Evolutionary conservation across 495 filamentous ascomycete genomes (phyloP), one percentile per base, ranked within the genome.

Genomic region (Annulohypoxylon maeteangense): DNA sequence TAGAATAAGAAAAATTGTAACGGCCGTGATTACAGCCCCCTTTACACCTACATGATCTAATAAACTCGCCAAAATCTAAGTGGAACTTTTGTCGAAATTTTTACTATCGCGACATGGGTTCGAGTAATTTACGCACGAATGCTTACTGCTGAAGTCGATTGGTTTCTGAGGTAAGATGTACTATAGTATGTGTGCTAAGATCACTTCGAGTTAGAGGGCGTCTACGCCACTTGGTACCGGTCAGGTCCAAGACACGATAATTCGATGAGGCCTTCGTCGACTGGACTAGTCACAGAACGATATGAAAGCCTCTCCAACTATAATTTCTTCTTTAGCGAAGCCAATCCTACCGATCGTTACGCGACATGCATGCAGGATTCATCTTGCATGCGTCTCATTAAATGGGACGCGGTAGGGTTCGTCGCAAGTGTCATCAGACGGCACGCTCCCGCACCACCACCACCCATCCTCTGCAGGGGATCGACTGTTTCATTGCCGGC

Each of bases 401-500:
- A 48, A 57, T 61, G 27, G 20, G 20, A 51, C n/a, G 44, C 50
- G 38, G n/a, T n/a, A n/a, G n/a, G 36, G 62, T 71, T 67, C 56
- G 62, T 71, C 62, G 61, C 56, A 65, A 31, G 50, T 56, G 62
- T 53, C 50, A 53, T 68, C 54, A 55, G 1, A 51, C 69, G 69
- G 69, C 64, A 64, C 45, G 64, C 47, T 72, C 69, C 69, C 69
- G 69, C 62, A 58, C 27, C 54, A 55, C 22, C 62, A 58, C 27
- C 54, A 55, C 22, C 53, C 27, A 29, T 29, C 27, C 64, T 59
- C 45, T 68, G 64, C 69, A 72, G 44, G 45, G 48, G 59, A 72
- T 72, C 69, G 42, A 29, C 64, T 67, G 69, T 72, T 67, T 67
- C 64, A 72, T 66, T 63, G 40, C 69, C 44, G 58, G 36, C 48